Percentiles rank a stretch among this genome's conserved stretches.
phyloP scores from a whole-genome alignment of 1,284 basidiomycete species.

The Cryptococcus sp. region DNA sequence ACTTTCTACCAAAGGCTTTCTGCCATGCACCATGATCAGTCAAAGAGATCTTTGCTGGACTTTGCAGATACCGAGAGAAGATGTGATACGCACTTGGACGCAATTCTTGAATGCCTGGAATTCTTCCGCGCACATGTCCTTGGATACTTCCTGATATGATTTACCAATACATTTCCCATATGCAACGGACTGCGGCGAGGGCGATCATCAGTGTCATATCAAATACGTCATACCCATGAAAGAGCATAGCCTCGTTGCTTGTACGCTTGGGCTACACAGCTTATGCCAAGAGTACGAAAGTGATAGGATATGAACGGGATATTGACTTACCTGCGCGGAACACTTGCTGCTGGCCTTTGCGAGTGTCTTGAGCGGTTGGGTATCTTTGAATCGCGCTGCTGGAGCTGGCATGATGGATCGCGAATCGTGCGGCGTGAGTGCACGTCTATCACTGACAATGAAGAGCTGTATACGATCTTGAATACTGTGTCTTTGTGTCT shows the following conservation, averaged over 20 bases:
- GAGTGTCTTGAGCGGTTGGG: constrained; percentile 46
- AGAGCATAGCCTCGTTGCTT: no score
- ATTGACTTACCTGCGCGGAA: constrained; percentile 39
- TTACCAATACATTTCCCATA: constrained; percentile 55
- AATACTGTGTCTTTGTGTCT: neutral
- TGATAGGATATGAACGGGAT: no score
- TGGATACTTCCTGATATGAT: constrained; percentile 52
- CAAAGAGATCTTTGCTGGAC: neutral
- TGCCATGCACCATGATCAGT: constrained; percentile 12
- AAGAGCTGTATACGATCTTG: neutral
- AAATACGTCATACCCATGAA: no score
- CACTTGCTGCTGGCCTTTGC: constrained; percentile 46
- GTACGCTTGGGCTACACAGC: no score
- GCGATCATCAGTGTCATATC: neutral
- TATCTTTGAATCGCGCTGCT: constrained; percentile 43
- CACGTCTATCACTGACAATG: no score
- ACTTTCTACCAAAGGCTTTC: constrained; percentile 48
- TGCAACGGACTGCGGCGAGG: constrained; percentile 44
- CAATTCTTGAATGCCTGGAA: constrained; percentile 55
- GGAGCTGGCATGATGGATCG: constrained; percentile 21
- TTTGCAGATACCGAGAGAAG: neutral
- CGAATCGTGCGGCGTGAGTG: no score
- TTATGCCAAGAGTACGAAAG: no score
- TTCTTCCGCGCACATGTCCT: constrained; percentile 54
- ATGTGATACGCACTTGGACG: constrained; percentile 46